These are phyloP conservation scores for Poronia punctata DNA, from an alignment of 495 filamentous ascomycete species.

Conservation along the genomic window DNA sequence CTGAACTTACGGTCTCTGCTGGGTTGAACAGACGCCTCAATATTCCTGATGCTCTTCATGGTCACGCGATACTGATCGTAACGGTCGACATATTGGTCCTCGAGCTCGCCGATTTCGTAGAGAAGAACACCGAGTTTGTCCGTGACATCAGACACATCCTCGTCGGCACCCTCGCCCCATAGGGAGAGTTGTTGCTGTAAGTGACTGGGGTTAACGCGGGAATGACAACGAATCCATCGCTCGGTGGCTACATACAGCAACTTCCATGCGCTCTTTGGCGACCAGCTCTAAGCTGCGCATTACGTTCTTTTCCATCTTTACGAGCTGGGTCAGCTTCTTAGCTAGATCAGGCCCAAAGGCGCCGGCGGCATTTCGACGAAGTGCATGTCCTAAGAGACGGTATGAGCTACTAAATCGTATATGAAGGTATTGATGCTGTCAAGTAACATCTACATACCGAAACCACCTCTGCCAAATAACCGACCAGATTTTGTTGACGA, in stretches of 20 bases:
- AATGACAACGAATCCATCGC: background rate
- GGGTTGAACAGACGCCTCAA: conserved; percentile 95
- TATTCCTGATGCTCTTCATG: conserved; percentile 98
- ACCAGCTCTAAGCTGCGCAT: conserved; percentile 98
- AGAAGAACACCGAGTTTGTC: conserved; percentile 97
- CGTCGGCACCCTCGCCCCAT: conserved; percentile 94
- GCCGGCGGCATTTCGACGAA: conserved; percentile 83
- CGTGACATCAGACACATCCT: conserved; percentile 97
- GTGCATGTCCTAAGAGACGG: conserved; percentile 68
- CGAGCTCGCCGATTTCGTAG: conserved; percentile 97
- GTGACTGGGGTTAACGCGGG: conserved; percentile 2
- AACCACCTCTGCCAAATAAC: conserved; percentile 74
- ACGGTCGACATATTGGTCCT: conserved; percentile 95
- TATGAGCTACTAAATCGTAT: conserved; percentile 16
- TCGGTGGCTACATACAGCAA: conserved; percentile 62
- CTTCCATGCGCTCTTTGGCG: conserved; percentile 92
- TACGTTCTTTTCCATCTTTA: conserved; percentile 99
- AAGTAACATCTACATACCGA: conserved; percentile 51
- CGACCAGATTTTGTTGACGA: conserved; percentile 85
- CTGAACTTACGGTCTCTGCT: conserved; percentile 80
- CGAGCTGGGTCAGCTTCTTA: conserved; percentile 93
- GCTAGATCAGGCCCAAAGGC: conserved; percentile 94
- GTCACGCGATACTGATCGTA: conserved; percentile 99
- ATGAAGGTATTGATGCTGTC: background rate
- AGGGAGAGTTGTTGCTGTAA: conserved; percentile 93